Evolutionary conservation across 495 filamentous ascomycete genomes (phyloP), one percentile per base, ranked within the genome.

Genomic region (Penicillium canescens): DNA sequence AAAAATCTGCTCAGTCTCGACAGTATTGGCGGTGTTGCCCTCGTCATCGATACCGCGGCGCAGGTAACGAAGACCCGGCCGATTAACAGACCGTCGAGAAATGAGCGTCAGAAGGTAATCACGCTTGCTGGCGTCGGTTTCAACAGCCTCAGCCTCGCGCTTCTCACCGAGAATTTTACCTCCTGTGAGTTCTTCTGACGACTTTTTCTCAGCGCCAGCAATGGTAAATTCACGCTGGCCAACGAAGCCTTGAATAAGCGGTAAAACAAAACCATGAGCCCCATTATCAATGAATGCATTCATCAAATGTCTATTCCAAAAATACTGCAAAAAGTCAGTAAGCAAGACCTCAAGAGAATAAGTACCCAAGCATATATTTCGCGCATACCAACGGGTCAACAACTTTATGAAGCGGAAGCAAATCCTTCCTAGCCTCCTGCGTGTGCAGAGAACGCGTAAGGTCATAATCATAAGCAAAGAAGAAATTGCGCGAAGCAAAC

Each of bases 1-100:
- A 7, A 98, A 79, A 33, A 98, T 87, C 63, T 98, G 93, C 66
- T 97, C 94, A 3, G 92, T 92, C 72, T 98, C 93, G 26, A 97
- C 93, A 5, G 74, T 82, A 61, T 98, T 98, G n/a, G 93, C 93
- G 4, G 86, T 84, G 53, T 91, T 82, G 1, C 93, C 94, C 21
- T 88, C 79, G 46, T 96, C 90, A 64, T 98, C 91, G 6, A 96
- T 81, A 16, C 93, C 93, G 34, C 93, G 85, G n/a, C 93, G 84
- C 16, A 98, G 81, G 72, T 97, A 98, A 37, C 93, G 83, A 26
- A 98, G 75, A 14, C 93, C 93, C 7, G 93, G 90, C 13, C 93
- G 81, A 52, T 91, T 87, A 43, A 85, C 82, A 0, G 91, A 96
- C 26, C 93, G 79, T 33, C 93, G 79, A 20, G 94, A 97, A 33